Conservation (phyloP, 345 rosid species). For the Eucalyptus cloeziana region DNA sequence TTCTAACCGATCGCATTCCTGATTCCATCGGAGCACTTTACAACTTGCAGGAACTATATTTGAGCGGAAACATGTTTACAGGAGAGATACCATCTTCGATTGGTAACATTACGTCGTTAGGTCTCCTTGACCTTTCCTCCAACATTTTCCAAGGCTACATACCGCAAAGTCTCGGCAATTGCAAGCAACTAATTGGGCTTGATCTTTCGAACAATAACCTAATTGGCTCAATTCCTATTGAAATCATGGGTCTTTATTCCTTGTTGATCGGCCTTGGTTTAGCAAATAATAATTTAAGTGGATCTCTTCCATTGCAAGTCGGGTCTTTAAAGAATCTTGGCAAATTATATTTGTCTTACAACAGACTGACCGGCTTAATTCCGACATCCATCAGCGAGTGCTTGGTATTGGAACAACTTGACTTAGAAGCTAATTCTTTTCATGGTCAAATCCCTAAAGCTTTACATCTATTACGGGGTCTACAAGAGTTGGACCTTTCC, state of each 20-base stretch:
- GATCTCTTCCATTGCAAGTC: neutral
- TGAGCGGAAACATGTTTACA: accelerated
- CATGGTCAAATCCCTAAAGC: neutral
- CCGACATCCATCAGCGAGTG: neutral
- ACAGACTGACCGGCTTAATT: neutral
- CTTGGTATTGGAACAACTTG: neutral
- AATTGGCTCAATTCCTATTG: neutral
- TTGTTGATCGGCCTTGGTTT: neutral
- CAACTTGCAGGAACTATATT: accelerated
- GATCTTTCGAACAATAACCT: neutral
- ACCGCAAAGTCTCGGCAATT: neutral
- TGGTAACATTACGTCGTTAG: neutral
- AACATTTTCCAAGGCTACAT: neutral
- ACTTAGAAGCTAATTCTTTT: neutral
- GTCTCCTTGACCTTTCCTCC: accelerated
- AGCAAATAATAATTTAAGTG: neutral
- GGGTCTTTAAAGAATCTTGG: neutral
- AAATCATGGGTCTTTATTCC: neutral
- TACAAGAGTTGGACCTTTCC: neutral
- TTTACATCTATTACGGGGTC: neutral
- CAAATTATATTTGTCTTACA: neutral
- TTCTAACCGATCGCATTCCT: neutral
- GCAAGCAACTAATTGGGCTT: neutral
- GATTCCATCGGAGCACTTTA: neutral
- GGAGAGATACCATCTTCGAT: neutral